phyloP scores from a whole-genome alignment of 78 protist genomes.

The Mastigamoeba balamuthi region DNA sequence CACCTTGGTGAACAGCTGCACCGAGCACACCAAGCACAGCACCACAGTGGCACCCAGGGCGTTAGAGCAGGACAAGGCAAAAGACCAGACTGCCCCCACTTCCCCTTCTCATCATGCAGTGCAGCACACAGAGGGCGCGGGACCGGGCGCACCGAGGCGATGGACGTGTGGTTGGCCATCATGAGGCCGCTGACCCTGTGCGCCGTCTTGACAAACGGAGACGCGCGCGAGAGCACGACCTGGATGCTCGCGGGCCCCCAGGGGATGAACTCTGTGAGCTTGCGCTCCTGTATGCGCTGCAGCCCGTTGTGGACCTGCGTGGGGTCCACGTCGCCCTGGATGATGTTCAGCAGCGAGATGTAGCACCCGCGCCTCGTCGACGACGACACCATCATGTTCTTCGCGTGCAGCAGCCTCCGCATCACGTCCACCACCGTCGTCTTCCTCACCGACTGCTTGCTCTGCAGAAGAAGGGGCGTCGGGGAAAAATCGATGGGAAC shows the following conservation, averaged over 20 bases:
- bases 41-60: too few species aligned
- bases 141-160: too few species aligned
- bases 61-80: background rate
- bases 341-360: constrained; percentile 92
- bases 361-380: constrained; percentile 76
- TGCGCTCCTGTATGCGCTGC: constrained; percentile 87
- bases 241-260: constrained; percentile 99
- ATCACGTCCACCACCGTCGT: constrained; percentile 98
- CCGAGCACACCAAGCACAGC: background rate
- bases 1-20: constrained; percentile 18
- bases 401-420: constrained; percentile 95
- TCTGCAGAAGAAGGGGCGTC: background rate
- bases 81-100: background rate
- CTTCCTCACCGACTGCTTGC: constrained; percentile 66
- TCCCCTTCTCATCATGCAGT: background rate
- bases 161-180: constrained; percentile 98
- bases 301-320: constrained; percentile 95
- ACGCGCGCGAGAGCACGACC: constrained; percentile 70
- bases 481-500: background rate
- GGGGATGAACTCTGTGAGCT: constrained; percentile 88
- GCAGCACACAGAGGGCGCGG: constrained; percentile 16
- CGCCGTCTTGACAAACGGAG: constrained; percentile 78
- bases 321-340: constrained; percentile 98
- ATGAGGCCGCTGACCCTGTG: constrained; percentile 97
- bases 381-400: constrained; percentile 83